These are phyloP conservation scores for Pseudonitzschia delicatissima DNA, from an alignment of 108 stramenopile species.

Conservation along the genomic window DNA sequence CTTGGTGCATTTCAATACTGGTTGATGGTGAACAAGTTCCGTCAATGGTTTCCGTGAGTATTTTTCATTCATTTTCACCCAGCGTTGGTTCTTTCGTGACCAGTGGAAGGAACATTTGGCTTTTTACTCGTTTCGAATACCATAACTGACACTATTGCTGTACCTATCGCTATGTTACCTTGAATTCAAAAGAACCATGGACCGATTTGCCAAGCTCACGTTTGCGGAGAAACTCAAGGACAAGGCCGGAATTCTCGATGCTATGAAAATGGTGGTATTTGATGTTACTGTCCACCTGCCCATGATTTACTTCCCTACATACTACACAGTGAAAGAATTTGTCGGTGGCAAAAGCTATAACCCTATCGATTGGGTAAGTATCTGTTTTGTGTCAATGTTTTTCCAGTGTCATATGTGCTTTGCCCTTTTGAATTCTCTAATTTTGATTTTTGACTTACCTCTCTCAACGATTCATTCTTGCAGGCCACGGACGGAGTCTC, in stretches of 20 bases:
- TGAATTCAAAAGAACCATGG: slow-evolving; percentile 41
- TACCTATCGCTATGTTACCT: not conserved
- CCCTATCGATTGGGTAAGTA: slow-evolving; percentile 76
- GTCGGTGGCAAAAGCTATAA: slow-evolving; percentile 75
- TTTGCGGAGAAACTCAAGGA: slow-evolving; percentile 76
- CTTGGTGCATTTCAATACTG: slow-evolving; percentile 88
- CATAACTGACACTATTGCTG: not conserved
- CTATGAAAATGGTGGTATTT: slow-evolving; percentile 88
- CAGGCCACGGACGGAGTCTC: slow-evolving; percentile 52
- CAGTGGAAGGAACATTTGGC: too few species aligned
- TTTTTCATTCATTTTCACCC: not conserved
- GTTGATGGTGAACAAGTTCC: slow-evolving; percentile 79
- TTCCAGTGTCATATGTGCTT: not conserved
- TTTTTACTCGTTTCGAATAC: not conserved
- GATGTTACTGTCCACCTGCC: slow-evolving; percentile 86
- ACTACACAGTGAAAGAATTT: slow-evolving; percentile 88
- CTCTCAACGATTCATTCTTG: not conserved
- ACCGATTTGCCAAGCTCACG: slow-evolving; percentile 64
- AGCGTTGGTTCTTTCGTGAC: too few species aligned
- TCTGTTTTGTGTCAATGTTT: not conserved
- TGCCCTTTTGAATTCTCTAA: not conserved
- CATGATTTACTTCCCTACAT: slow-evolving; percentile 89
- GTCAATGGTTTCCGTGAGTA: slow-evolving; percentile 71
- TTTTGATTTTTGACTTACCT: not conserved
- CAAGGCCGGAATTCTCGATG: slow-evolving; percentile 76